Evolutionary conservation across 768 basidiomycete species (phyloP), one percentile per base, ranked within the genome.

Genomic region (Boletus barrowsii): DNA sequence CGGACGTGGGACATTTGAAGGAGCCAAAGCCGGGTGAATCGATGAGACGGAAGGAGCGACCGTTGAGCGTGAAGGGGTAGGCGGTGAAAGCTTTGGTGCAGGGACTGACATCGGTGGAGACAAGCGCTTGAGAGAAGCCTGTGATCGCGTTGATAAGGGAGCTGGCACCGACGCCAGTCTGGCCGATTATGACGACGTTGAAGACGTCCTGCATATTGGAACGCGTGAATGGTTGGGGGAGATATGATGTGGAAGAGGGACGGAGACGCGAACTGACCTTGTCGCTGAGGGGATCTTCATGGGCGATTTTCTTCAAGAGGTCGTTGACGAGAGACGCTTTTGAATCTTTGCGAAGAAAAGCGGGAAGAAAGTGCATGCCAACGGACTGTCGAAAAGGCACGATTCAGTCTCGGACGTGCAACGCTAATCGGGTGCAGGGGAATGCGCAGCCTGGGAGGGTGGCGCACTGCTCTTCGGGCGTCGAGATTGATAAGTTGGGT

Each of bases 131-230:
- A 9, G 57, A 15, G 11, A n/a, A 6, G 36, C 59, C 54, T 5
- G 57, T 62, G 51, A 77, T 58, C 65, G 75, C 62, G 59, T 77
- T 78, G 56, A 76, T 60, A 39, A 78, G 58, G 13, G 74, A 75
- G 56, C 77, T 78, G 52, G 70, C 74, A 24, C 72, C 71, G 45
- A 67, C 53, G 45, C 67, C 67, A 2, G 68, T 70, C 55, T 68
- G 66, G 8, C 67, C 68, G 55, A 70, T 68, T 17, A 70, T 18
- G 53, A 68, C 59, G 55, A 68, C 56, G 54, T 68, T 68, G 58
- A 67, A 68, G 56, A 63, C 47, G 57, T 67, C 61, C 66, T 67
- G 44, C 13, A 24, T 26, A 47, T 43, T 29, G 40, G 20, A 17
- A 18, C 17, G 42, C 30, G 51, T 54, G 26, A 51, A 55, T n/a